A percentile compares a stretch with the other conserved stretches of the same genome.
Evolutionary conservation across 176 grass and related monocot species (phyloP).

Genomic region (Cenchrus purpureus): DNA sequence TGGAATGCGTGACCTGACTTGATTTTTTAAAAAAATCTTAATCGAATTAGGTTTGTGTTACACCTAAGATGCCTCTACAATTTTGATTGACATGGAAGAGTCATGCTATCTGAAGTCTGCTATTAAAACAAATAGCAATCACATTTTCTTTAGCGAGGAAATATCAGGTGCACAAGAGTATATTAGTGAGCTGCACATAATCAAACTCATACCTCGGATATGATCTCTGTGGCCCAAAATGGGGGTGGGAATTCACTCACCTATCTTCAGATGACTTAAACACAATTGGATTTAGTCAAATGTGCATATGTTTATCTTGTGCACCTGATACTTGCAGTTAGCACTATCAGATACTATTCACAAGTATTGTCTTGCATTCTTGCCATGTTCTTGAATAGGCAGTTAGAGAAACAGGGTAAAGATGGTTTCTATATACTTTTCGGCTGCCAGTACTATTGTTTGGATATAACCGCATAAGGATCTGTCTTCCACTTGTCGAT

Average conservation of each 20-base stretch:
- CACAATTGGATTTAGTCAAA: background rate
- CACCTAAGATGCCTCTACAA: background rate
- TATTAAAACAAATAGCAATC: constrained; percentile 6
- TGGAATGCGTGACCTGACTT: background rate
- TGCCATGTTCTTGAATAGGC: background rate
- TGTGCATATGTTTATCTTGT: background rate
- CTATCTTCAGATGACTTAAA: background rate
- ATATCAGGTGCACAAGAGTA: background rate
- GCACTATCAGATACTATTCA: background rate
- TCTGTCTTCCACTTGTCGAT: background rate
- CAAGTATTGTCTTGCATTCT: constrained; percentile 13
- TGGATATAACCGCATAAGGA: constrained; percentile 1
- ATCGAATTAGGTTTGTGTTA: background rate
- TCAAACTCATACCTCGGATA: background rate
- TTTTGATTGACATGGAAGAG: background rate
- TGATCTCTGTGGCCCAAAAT: background rate
- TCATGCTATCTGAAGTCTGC: constrained; percentile 4
- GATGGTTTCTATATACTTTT: constrained; percentile 13
- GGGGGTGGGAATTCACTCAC: background rate
- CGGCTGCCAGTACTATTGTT: background rate
- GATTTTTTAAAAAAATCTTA: background rate
- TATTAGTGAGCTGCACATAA: background rate
- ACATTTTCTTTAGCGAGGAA: constrained; percentile 1
- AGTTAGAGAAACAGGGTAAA: constrained; percentile 15
- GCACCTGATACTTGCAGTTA: constrained; percentile 1